Base-by-base conservation (phyloP, 768 basidiomycete species). In the Mycena crocata region DNA sequence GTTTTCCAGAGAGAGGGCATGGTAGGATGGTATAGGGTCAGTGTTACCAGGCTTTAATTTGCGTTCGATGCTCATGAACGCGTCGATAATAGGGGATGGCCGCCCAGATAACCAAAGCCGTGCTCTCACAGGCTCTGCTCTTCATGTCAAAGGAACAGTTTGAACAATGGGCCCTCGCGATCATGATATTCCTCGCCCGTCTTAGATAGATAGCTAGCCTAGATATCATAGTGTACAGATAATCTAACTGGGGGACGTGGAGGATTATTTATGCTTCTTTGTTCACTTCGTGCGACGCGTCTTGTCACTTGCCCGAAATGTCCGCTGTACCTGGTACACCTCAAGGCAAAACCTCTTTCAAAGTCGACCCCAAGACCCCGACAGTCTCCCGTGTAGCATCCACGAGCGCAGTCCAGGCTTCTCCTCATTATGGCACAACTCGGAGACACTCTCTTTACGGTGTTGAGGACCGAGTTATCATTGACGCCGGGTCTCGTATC, bases 111-210 rank as follows among this genome's bases (percentile, higher is more conserved):
- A 86, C 89, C 55, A 99, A 99, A 78, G 98, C 97, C 0, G 96
- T 98, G 15, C 80, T 99, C 17, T 93, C 95, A 10, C 98, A 99
- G 78, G 97, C 96, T 2, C 84, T 99, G 69, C 81, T 99, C 57
- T 99, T 99, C 84, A 92, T 97, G 83, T 94, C 95, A 69, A 99
- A 99, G 80, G 97, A 98, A 74, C 93, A 96, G 74, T 96, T 99
- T 73, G 98, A 99, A 76, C 88, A 87, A 5, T 97, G 92, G 87
- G 90, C 94, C 1, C 81, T 95, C 59, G 79, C 85, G 15, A 86
- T 96, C 64, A 89, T 94, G 84, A 77, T 89, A 26, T 64, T 91
- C 44, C 79, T 80, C 37, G 78, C 87, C 32, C 83, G 82, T 26
- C 57, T 86, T 48, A 72, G 76, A 35, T 69, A 69, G 56, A 62